These are phyloP conservation scores for Pseudopithomyces chartarum DNA, from an alignment of 2,329 filamentous ascomycete species.

Conservation along the genomic window DNA sequence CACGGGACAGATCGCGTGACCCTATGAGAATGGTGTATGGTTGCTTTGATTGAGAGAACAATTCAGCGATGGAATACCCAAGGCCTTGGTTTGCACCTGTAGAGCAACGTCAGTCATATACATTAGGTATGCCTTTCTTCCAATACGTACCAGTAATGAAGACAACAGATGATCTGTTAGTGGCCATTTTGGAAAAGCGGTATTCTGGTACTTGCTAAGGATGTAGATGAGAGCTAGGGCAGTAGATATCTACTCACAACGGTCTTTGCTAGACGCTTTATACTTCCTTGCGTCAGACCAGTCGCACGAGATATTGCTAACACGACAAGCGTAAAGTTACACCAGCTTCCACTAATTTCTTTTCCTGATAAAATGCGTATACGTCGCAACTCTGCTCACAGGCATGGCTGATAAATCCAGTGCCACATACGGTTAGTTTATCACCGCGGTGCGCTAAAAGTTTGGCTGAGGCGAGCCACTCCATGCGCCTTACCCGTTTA, in stretches of 20 bases:
- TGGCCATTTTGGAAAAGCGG: neutral
- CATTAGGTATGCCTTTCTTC: neutral
- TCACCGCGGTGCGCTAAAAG: neutral
- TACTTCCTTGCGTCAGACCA: too few species aligned
- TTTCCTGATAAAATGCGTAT: neutral
- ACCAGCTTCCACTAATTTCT: too few species aligned
- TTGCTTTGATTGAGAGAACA: conserved; percentile 19
- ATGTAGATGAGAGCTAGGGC: neutral
- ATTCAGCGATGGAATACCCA: conserved; percentile 17
- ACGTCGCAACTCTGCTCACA: neutral
- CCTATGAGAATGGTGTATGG: conserved; percentile 23
- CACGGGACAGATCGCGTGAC: conserved; percentile 14
- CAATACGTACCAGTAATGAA: neutral
- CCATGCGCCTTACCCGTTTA: neutral
- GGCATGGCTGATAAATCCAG: neutral
- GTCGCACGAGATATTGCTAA: too few species aligned
- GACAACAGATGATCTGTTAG: neutral
- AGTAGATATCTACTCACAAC: too few species aligned
- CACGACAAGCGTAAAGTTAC: too few species aligned
- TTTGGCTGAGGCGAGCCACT: conserved; percentile 6
- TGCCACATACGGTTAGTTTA: neutral
- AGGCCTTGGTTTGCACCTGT: conserved; percentile 26
- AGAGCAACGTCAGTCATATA: neutral
- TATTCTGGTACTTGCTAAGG: neutral
- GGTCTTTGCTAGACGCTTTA: too few species aligned